These are phyloP conservation scores for Blastobotrys ciferrii DNA, from an alignment of 1,139 yeast species.

Conservation along the genomic window DNA sequence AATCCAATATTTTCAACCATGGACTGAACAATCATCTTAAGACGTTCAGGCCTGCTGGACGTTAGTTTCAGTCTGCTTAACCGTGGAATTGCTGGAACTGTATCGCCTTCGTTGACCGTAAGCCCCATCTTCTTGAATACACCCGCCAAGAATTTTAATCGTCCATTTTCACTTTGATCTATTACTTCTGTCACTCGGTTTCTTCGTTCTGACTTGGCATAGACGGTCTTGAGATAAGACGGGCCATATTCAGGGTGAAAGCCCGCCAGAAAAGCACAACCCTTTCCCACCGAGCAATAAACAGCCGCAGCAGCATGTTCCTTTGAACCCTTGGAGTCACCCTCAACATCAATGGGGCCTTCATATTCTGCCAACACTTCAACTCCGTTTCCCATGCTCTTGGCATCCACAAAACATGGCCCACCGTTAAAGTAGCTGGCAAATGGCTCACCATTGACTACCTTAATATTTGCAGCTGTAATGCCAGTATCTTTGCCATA, in stretches of 20 bases:
- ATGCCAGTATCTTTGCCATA: conserved; percentile 80
- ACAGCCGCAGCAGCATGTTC: conserved; percentile 58
- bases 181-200: conserved; percentile 43
- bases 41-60: conserved; percentile 33
- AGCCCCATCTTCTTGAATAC: conserved; percentile 63
- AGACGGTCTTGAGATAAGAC: conserved; percentile 43
- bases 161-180: conserved; percentile 43
- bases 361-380: conserved; percentile 69
- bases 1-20: conserved; percentile 45
- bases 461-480: conserved; percentile 50
- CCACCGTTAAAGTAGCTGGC: conserved; percentile 81
- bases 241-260: conserved; percentile 88
- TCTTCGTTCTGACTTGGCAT: conserved; percentile 14
- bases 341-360: conserved; percentile 46
- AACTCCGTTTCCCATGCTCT: conserved; percentile 47
- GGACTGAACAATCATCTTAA: conserved; percentile 33
- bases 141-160: conserved; percentile 56
- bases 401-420: conserved; percentile 75
- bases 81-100: conserved; percentile 55
- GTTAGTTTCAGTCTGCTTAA: conserved; percentile 40
- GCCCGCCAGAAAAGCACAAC: conserved; percentile 76
- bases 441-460: conserved; percentile 37
- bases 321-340: conserved; percentile 30
- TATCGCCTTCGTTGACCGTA: conserved; percentile 52
- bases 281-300: conserved; percentile 65